Percentiles rank a stretch among this genome's conserved stretches.
Evolutionary conservation across 345 rosid genomes (phyloP).

Genomic region (Populus tremula): DNA sequence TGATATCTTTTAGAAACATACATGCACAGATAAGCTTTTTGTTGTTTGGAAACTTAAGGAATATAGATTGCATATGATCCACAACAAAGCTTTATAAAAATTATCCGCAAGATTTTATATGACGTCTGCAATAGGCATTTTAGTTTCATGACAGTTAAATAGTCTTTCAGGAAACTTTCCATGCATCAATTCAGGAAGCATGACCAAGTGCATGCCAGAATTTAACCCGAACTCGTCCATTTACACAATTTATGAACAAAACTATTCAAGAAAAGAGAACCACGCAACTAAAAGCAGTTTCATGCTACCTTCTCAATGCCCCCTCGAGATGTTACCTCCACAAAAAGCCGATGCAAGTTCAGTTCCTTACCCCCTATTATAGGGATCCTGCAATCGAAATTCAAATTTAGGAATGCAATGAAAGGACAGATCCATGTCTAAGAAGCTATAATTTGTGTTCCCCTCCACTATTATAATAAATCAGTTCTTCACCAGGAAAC

Average conservation of each 20-base stretch:
- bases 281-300: background rate
- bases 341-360: constrained; percentile 83
- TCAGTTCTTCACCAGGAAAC: background rate
- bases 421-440: background rate
- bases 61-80: background rate
- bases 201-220: background rate
- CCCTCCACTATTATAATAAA: background rate
- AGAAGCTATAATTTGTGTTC: background rate
- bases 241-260: background rate
- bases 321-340: constrained; percentile 94
- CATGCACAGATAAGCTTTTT: background rate
- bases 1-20: no score
- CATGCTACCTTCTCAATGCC: constrained; percentile 79
- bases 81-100: background rate
- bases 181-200: background rate
- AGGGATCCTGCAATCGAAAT: constrained; percentile 61
- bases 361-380: constrained; percentile 87
- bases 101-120: background rate
- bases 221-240: background rate
- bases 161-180: background rate
- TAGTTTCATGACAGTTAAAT: background rate
- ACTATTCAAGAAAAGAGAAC: background rate
- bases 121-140: background rate
- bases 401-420: background rate
- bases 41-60: background rate